These are phyloP conservation scores for Mucor lusitanicus DNA, from an alignment of 371 early-diverging fungal species.

Conservation along the genomic window DNA sequence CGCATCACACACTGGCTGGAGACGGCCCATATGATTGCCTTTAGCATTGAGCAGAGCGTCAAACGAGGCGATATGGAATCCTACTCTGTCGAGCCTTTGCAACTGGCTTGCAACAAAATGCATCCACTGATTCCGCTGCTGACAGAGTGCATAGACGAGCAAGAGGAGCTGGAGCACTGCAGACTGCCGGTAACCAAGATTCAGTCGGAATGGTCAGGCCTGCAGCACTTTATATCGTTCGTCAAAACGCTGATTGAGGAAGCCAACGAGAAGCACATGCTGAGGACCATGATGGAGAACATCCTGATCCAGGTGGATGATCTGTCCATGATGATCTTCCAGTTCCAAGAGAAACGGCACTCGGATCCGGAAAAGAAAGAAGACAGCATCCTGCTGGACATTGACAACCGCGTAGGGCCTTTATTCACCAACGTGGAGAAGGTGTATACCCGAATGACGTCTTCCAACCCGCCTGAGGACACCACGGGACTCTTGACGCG, in stretches of 20 bases:
- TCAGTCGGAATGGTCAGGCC: slow-evolving; percentile 52
- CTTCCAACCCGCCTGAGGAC: slow-evolving; percentile 32
- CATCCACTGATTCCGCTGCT: slow-evolving; percentile 22
- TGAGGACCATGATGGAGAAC: slow-evolving; percentile 28
- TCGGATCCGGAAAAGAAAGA: slow-evolving; percentile 22
- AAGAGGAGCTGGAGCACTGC: neutral
- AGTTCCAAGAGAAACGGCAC: slow-evolving; percentile 43
- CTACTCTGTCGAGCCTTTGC: slow-evolving; percentile 20
- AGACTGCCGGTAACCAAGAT: slow-evolving; percentile 36
- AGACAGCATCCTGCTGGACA: slow-evolving; percentile 50
- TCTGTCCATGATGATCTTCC: slow-evolving; percentile 43
- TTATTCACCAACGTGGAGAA: slow-evolving; percentile 54
- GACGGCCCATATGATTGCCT: slow-evolving; percentile 40
- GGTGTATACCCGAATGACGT: slow-evolving; percentile 54
- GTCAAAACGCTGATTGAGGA: slow-evolving; percentile 28
- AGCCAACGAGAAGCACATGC: slow-evolving; percentile 16
- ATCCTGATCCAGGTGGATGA: slow-evolving; percentile 40
- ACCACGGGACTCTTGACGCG: slow-evolving; percentile 36
- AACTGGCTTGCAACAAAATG: slow-evolving; percentile 10
- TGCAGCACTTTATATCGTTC: slow-evolving; percentile 43
- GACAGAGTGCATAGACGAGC: slow-evolving; percentile 13
- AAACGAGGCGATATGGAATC: slow-evolving; percentile 25
- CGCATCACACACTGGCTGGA: slow-evolving; percentile 39
- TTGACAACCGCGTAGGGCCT: slow-evolving; percentile 58
- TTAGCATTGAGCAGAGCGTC: slow-evolving; percentile 35